These are phyloP conservation scores for barrel medic (Medicago truncatula) DNA, from an alignment of 306 rosid species.

Conservation along the genomic window DNA sequence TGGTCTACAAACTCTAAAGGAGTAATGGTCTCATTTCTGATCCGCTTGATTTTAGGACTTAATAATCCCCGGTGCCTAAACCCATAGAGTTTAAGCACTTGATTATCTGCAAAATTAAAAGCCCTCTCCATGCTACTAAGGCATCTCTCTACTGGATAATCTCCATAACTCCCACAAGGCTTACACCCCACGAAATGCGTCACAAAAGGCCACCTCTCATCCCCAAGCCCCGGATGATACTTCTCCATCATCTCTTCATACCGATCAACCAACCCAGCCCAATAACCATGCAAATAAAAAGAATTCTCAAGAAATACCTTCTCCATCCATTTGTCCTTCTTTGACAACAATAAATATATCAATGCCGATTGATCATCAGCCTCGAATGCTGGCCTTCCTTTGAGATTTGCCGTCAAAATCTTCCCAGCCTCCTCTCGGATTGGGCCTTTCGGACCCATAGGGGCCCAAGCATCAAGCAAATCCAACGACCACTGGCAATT, in stretches of 20 bases:
- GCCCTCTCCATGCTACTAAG: slow-evolving; percentile 99
- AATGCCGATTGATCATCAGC: slow-evolving; percentile 97
- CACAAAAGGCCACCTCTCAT: slow-evolving; percentile 99
- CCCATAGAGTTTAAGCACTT: slow-evolving; percentile 89
- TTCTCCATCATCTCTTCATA: slow-evolving; percentile 97
- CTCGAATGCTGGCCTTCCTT: slow-evolving; percentile 96
- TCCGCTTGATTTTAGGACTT: slow-evolving; percentile 93
- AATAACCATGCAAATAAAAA: slow-evolving; percentile 90
- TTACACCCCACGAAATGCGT: slow-evolving; percentile 98
- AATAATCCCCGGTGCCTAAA: slow-evolving; percentile 87
- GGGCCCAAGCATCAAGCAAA: slow-evolving; percentile 97
- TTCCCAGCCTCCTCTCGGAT: slow-evolving; percentile 89
- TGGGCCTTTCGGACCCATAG: slow-evolving; percentile 95
- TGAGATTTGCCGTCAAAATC: slow-evolving; percentile 80
- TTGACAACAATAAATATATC: slow-evolving; percentile 80
- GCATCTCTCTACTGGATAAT: slow-evolving; percentile 93
- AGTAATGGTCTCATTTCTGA: slow-evolving; percentile 79
- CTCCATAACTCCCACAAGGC: slow-evolving; percentile 99
- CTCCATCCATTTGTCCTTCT: slow-evolving; percentile 90
- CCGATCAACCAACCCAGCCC: slow-evolving; percentile 98
- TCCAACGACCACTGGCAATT: slow-evolving; percentile 97
- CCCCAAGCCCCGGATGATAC: slow-evolving; percentile 94
- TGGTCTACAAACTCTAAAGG: slow-evolving; percentile 79
- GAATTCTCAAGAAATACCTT: slow-evolving; percentile 95
- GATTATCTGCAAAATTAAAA: slow-evolving; percentile 93